Percentiles rank a stretch among this genome's conserved stretches.
Conservation (phyloP, 2,329 filamentous ascomycete genomes). For the Xylariaceae sp. region DNA sequence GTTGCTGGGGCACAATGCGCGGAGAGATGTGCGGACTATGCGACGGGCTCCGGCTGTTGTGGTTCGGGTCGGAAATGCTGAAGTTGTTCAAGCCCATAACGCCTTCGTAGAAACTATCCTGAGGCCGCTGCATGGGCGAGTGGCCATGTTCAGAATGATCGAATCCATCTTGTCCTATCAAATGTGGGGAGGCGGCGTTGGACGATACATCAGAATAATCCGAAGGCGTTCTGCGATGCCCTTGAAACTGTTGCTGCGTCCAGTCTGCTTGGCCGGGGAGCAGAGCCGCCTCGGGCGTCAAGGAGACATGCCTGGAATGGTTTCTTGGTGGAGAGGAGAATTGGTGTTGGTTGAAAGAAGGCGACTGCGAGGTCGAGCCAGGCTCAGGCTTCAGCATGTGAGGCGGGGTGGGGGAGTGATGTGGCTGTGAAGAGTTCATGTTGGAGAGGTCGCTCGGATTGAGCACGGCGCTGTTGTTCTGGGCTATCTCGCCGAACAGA, state of each 20-base stretch:
- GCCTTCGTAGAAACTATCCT: constrained; percentile 75
- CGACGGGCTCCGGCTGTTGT: constrained; percentile 76
- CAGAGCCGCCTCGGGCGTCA: constrained; percentile 57
- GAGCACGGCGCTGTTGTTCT: constrained; percentile 38
- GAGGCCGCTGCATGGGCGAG: constrained; percentile 76
- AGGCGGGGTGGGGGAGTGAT: constrained; percentile 56
- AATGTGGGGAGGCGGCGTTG: constrained; percentile 77
- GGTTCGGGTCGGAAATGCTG: constrained; percentile 69
- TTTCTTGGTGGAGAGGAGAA: constrained; percentile 48
- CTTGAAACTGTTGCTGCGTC: constrained; percentile 64
- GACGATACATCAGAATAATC: constrained; percentile 91
- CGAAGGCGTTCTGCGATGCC: constrained; percentile 83
- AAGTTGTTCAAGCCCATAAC: constrained; percentile 76
- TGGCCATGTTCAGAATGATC: constrained; percentile 68
- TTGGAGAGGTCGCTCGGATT: constrained; percentile 47
- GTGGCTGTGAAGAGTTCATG: constrained; percentile 55
- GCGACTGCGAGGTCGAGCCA: constrained; percentile 54
- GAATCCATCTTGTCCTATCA: constrained; percentile 75
- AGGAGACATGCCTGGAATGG: constrained; percentile 56
- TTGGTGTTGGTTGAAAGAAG: constrained; percentile 54
- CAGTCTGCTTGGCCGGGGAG: constrained; percentile 55
- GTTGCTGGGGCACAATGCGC: constrained; percentile 55
- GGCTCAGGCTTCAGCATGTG: constrained; percentile 53
- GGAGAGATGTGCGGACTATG: constrained; percentile 68
- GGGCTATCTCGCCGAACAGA: constrained; percentile 55